phyloP scores from a whole-genome alignment of 305 asterid genomes.

The Nicotiana rustica region DNA sequence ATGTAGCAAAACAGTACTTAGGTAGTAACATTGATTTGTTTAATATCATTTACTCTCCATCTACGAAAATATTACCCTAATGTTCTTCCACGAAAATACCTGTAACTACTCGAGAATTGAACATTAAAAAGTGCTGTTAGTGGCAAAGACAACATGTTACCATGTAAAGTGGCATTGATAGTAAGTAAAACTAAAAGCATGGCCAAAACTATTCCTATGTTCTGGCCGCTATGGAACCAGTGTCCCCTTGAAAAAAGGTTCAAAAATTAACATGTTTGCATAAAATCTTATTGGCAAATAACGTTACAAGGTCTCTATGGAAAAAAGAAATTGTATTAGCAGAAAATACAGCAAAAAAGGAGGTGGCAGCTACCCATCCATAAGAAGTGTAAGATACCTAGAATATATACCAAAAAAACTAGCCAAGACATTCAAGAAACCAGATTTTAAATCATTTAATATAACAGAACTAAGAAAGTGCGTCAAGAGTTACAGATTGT shows the following conservation, averaged over 20 bases:
- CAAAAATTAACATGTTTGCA: background rate
- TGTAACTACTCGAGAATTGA: constrained; percentile 21
- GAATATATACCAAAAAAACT: background rate
- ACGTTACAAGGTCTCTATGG: background rate
- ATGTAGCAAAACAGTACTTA: too few species aligned
- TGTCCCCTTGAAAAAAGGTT: background rate
- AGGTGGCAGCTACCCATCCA: background rate
- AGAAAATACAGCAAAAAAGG: background rate
- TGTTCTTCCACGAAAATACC: background rate
- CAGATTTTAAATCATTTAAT: background rate
- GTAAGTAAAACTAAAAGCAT: background rate
- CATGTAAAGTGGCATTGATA: background rate
- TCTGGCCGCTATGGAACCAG: background rate
- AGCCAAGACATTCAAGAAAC: background rate
- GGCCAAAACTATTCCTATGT: background rate
- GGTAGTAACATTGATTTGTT: background rate
- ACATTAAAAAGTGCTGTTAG: background rate
- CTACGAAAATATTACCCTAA: background rate
- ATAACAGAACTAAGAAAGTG: too few species aligned
- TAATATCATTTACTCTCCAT: background rate
- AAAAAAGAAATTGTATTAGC: background rate
- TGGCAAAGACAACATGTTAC: background rate
- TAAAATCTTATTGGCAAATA: background rate
- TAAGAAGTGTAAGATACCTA: background rate
- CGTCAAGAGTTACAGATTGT: too few species aligned